phyloP scores from a whole-genome alignment of 2,329 filamentous ascomycete genomes.

The Clonostachys byssicola region DNA sequence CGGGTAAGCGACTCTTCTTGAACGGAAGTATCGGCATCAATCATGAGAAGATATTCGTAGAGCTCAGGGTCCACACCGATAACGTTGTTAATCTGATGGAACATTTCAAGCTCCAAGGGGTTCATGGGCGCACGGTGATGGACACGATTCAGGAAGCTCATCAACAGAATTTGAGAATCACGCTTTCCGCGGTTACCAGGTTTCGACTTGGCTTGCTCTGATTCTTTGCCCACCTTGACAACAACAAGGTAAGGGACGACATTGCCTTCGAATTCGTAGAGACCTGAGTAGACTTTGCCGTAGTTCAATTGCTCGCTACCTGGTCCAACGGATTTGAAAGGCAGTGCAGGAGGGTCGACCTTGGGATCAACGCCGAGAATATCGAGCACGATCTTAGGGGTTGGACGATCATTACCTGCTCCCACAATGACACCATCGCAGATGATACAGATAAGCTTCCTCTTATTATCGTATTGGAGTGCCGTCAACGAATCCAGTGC shows the following conservation, averaged over 20 bases:
- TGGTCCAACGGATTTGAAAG: constrained; percentile 88
- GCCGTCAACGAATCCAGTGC: constrained; percentile 92
- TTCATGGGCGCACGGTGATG: constrained; percentile 94
- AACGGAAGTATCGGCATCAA: constrained; percentile 95
- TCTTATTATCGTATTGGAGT: constrained; percentile 95
- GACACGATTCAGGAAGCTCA: constrained; percentile 97
- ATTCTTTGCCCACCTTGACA: constrained; percentile 96
- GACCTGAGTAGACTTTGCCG: constrained; percentile 95
- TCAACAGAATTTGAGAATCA: constrained; percentile 91
- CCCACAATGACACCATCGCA: constrained; percentile 98
- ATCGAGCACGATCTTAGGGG: constrained; percentile 95
- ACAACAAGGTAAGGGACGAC: constrained; percentile 95
- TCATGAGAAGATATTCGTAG: constrained; percentile 96
- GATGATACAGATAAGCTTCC: constrained; percentile 93
- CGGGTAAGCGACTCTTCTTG: constrained; percentile 88
- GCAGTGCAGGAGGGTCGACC: constrained; percentile 87
- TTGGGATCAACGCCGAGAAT: constrained; percentile 97
- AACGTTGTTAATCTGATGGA: constrained; percentile 98
- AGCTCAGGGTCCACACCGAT: constrained; percentile 97
- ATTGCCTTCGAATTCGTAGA: constrained; percentile 97
- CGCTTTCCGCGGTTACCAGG: constrained; percentile 98
- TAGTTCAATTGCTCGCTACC: constrained; percentile 95
- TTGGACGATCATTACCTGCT: constrained; percentile 91
- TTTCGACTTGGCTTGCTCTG: constrained; percentile 85
- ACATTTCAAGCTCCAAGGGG: constrained; percentile 94